A percentile compares a stretch with the other conserved stretches of the same genome.
Conservation (phyloP, 768 basidiomycete species). For the Hypholoma fasciculare region DNA sequence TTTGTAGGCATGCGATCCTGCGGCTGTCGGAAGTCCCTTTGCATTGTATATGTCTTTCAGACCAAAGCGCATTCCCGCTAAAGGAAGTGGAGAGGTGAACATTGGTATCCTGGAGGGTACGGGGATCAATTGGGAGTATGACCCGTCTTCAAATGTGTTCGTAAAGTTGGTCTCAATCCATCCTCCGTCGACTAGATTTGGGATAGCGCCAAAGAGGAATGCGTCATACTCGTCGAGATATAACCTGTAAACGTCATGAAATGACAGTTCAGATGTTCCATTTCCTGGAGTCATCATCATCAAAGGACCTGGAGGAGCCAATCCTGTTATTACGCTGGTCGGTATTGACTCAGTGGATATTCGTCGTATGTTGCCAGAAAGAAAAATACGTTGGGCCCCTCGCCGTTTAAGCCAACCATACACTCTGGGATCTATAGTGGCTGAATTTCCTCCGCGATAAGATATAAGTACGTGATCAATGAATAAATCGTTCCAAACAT, state of each 20-base stretch:
- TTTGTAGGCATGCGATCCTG: constrained; percentile 33
- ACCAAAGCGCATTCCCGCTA: constrained; percentile 47
- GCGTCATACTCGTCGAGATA: constrained; percentile 43
- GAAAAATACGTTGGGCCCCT: constrained; percentile 21
- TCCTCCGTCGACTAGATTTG: constrained; percentile 30
- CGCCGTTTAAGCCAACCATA: constrained; percentile 25
- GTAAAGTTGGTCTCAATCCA: constrained; percentile 34
- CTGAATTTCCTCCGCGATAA: constrained; percentile 23
- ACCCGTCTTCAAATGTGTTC: constrained; percentile 14
- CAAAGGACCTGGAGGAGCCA: constrained; percentile 29
- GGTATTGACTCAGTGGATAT: constrained; percentile 15
- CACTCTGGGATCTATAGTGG: constrained; percentile 24
- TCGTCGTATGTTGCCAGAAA: constrained; percentile 19
- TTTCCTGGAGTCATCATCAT: constrained; percentile 14
- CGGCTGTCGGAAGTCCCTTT: constrained; percentile 32
- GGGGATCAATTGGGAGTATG: constrained; percentile 36
- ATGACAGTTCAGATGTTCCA: neutral
- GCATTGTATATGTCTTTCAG: constrained; percentile 46
- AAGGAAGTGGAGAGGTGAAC: constrained; percentile 22
- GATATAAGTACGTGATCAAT: constrained; percentile 28
- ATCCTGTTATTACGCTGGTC: constrained; percentile 7
- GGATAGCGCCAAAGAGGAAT: constrained; percentile 43
- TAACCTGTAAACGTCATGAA: constrained; percentile 35
- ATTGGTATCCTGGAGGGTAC: constrained; percentile 47
- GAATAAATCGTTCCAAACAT: constrained; percentile 33